Conservation (phyloP, 2,329 filamentous ascomycete species). For the Aspergillus glaucus region DNA sequence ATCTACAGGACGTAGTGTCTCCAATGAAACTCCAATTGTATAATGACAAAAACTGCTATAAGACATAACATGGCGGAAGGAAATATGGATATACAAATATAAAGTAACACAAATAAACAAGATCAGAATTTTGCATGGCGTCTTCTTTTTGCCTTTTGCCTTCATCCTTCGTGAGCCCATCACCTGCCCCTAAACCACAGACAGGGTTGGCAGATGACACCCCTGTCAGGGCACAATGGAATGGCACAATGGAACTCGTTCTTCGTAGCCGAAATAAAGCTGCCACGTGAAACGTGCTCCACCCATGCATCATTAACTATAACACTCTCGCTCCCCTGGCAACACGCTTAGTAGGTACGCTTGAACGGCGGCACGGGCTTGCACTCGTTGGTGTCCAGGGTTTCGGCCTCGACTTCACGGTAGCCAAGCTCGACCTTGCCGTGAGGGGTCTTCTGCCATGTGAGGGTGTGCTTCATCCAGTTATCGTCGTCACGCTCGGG, state of each 20-base stretch:
- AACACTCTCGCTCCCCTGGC: neutral
- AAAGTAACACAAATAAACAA: conserved; percentile 25
- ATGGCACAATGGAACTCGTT: neutral
- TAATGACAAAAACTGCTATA: conserved; percentile 19
- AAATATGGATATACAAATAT: conserved; percentile 35
- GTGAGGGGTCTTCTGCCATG: conserved; percentile 90
- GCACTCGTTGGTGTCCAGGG: conserved; percentile 93
- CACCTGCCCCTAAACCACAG: neutral
- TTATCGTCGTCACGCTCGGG: conserved; percentile 90
- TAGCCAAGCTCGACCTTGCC: conserved; percentile 81
- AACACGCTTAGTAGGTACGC: conserved; percentile 45
- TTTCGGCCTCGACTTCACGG: conserved; percentile 72
- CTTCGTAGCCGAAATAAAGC: neutral
- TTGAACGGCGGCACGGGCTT: conserved; percentile 95
- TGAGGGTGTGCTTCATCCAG: conserved; percentile 99
- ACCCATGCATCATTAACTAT: neutral
- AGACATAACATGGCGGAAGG: conserved; percentile 17
- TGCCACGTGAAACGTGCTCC: neutral
- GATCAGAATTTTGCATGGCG: neutral
- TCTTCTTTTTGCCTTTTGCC: conserved; percentile 7
- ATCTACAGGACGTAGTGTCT: conserved; percentile 7
- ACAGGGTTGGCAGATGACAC: neutral
- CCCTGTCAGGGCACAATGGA: too few relatives aligned
- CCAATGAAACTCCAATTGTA: conserved; percentile 23
- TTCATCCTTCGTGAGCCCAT: conserved; percentile 10